Conservation (phyloP, 208 protist species). For the Leishmania turanica region DNA sequence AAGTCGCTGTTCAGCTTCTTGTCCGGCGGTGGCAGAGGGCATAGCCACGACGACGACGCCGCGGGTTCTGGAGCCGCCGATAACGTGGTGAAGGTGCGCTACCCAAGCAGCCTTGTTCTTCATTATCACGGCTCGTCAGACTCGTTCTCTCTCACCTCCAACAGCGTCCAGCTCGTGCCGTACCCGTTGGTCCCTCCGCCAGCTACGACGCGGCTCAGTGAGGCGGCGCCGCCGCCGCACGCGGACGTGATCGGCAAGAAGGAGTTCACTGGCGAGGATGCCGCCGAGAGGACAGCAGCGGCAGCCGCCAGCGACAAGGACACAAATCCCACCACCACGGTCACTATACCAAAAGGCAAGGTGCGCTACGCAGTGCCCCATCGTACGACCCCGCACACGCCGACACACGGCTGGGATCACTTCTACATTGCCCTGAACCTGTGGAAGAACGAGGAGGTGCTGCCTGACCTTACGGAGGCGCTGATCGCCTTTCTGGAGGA, state of each 20-base stretch:
- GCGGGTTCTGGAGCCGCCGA: neutral
- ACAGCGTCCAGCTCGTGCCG: constrained; percentile 27
- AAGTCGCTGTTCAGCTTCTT: constrained; percentile 3
- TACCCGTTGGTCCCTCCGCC: constrained; percentile 17
- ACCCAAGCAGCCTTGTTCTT: neutral
- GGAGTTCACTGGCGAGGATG: neutral
- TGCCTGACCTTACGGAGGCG: constrained; percentile 68
- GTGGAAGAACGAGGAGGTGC: constrained; percentile 64
- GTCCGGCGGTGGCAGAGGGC: neutral
- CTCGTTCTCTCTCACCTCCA: constrained; percentile 4
- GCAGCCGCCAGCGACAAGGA: neutral
- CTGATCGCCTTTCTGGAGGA: constrained; percentile 70
- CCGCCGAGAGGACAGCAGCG: neutral
- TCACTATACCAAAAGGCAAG: constrained; percentile 26
- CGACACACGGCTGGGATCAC: constrained; percentile 58
- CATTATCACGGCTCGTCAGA: neutral
- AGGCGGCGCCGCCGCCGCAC: neutral
- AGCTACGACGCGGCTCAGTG: neutral
- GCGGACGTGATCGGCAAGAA: neutral
- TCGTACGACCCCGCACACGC: constrained; percentile 13
- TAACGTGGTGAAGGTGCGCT: constrained; percentile 11
- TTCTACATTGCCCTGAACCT: constrained; percentile 83
- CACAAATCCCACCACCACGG: neutral
- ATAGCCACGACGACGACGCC: neutral
- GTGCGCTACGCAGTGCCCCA: constrained; percentile 39